Conservation (phyloP, 371 early-diverging fungal genomes). For the Rhizopus microsporus region DNA sequence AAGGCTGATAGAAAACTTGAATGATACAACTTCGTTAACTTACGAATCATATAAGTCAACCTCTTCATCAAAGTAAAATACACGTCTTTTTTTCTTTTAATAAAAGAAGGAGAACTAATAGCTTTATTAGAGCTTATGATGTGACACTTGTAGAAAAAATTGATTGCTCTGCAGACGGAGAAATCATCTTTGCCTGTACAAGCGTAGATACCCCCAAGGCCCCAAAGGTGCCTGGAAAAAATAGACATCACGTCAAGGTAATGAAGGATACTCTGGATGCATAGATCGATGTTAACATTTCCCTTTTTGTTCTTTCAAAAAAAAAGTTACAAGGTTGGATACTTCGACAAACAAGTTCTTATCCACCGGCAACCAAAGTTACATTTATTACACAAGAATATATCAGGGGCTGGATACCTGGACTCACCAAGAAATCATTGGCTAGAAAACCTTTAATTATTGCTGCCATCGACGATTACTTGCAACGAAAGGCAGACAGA, state of each 20-base stretch:
- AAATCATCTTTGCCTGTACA: constrained; percentile 65
- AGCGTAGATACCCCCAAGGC: constrained; percentile 64
- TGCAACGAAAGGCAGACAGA: constrained; percentile 60
- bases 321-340: constrained; percentile 63
- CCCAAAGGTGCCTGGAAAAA: constrained; percentile 56
- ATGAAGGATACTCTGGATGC: neutral
- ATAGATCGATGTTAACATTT: too few species aligned
- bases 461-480: constrained; percentile 59
- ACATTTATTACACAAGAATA: constrained; percentile 55
- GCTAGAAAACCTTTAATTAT: constrained; percentile 66
- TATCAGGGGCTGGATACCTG: constrained; percentile 62
- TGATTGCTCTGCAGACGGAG: constrained; percentile 59
- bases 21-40: constrained; percentile 56
- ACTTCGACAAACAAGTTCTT: constrained; percentile 52
- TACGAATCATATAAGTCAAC: constrained; percentile 55
- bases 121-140: constrained; percentile 52
- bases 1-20: constrained; percentile 52
- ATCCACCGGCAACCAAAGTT: constrained; percentile 62
- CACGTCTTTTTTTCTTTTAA: too few species aligned
- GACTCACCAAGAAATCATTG: constrained; percentile 65
- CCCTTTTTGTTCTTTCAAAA: neutral
- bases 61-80: constrained; percentile 39
- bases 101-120: too few species aligned
- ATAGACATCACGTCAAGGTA: constrained; percentile 59
- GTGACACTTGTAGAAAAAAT: constrained; percentile 65